Evolutionary conservation across 2,329 filamentous ascomycete species (phyloP).

Genomic region (Coniochaeta prunicola): DNA sequence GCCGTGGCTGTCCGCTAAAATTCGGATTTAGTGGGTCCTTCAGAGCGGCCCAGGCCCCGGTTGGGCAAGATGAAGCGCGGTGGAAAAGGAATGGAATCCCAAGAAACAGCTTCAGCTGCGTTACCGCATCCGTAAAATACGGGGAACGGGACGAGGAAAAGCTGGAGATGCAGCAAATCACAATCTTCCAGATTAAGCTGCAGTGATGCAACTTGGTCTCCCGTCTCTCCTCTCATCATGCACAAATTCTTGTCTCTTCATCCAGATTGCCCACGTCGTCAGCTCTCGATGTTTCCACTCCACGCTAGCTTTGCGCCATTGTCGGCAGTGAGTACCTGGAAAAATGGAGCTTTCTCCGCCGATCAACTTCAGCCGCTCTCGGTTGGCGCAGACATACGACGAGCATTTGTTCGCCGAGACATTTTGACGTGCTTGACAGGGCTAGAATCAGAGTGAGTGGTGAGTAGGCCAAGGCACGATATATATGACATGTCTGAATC

Average conservation of each 20-base stretch:
- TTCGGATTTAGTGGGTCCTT: background rate
- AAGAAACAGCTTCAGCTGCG: background rate
- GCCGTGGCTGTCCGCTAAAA: background rate
- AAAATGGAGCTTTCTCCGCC: constrained; percentile 1
- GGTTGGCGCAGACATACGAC: background rate
- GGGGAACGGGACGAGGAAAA: background rate
- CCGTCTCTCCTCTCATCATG: background rate
- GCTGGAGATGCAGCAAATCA: background rate
- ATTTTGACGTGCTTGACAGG: background rate
- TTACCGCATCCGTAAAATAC: background rate
- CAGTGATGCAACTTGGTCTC: background rate
- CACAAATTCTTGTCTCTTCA: constrained; percentile 8
- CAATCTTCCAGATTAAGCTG: constrained; percentile 1
- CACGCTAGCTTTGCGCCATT: background rate
- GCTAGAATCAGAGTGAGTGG: background rate
- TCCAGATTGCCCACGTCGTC: constrained; percentile 16
- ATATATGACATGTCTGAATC: background rate
- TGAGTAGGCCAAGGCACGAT: background rate
- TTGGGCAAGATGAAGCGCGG: background rate
- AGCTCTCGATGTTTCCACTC: constrained; percentile 5
- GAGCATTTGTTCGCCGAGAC: background rate
- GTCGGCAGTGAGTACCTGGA: background rate
- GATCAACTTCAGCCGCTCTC: constrained; percentile 1
- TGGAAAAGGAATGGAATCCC: too few relatives aligned
- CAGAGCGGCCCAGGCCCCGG: background rate